These are phyloP conservation scores for Arxiozyma heterogenica DNA, from an alignment of 1,139 yeast genomes.

Conservation along the genomic window DNA sequence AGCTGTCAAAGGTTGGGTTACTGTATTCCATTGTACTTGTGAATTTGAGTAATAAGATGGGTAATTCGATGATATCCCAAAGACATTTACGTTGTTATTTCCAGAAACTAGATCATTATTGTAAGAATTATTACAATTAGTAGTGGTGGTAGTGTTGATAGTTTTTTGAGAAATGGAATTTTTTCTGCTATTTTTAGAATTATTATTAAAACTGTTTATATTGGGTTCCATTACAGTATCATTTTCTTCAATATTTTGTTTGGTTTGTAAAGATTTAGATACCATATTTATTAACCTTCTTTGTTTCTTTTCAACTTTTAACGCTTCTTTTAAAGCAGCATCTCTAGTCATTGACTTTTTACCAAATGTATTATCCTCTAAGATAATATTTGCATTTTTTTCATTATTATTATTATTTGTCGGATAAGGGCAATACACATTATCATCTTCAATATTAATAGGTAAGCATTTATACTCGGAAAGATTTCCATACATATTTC, in stretches of 20 bases:
- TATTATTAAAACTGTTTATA: background rate
- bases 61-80: background rate
- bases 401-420: no score
- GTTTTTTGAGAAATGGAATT: background rate
- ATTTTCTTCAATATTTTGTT: background rate
- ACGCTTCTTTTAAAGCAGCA: background rate
- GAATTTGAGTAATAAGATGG: background rate
- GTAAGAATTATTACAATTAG: background rate
- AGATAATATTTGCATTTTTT: background rate
- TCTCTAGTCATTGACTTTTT: background rate
- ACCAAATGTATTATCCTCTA: background rate
- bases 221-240: background rate
- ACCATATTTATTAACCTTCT: conserved; percentile 1
- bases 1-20: background rate
- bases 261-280: background rate
- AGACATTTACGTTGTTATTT: background rate
- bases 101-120: background rate
- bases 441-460: conserved; percentile 18
- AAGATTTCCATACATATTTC: conserved; percentile 23
- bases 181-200: background rate
- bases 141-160: background rate
- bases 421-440: conserved; percentile 1
- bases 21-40: background rate
- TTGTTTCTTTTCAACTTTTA: conserved; percentile 2
- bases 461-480: conserved; percentile 27